phyloP scores from a whole-genome alignment of 2,329 filamentous ascomycete species.

The Alternaria gaisen region DNA sequence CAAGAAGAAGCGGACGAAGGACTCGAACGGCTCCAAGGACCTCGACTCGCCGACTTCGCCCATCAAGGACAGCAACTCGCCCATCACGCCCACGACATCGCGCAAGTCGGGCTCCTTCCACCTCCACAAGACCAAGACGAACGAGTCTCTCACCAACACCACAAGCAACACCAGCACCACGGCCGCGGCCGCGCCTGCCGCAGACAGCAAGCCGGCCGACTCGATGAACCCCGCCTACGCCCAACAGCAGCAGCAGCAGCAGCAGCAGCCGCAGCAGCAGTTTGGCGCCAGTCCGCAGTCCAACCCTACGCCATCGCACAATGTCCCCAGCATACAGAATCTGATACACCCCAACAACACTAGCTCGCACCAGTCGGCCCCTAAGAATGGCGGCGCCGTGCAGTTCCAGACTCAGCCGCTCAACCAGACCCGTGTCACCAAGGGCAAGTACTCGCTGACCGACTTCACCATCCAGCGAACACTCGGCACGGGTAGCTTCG shows the following conservation, averaged over 20 bases:
- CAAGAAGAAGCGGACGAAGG: constrained; percentile 99
- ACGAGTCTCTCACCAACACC: constrained; percentile 34
- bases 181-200: constrained; percentile 23
- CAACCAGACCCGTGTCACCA: constrained; percentile 72
- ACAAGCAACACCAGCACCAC: constrained; percentile 16
- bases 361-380: constrained; percentile 28
- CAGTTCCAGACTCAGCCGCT: constrained; percentile 48
- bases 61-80: constrained; percentile 63
- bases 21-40: constrained; percentile 70
- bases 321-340: constrained; percentile 82
- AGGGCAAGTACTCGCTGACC: constrained; percentile 93
- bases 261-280: constrained; percentile 29
- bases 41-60: constrained; percentile 73
- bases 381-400: constrained; percentile 49
- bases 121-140: constrained; percentile 42
- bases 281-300: constrained; percentile 42
- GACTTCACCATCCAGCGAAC: constrained; percentile 93
- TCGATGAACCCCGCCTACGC: constrained; percentile 53
- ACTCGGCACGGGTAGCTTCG: constrained; percentile 95
- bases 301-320: constrained; percentile 62
- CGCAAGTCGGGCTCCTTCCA: constrained; percentile 42
- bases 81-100: constrained; percentile 48
- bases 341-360: constrained; percentile 72
- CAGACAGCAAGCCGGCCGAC: constrained; percentile 48
- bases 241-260: constrained; percentile 15